Percentiles rank a stretch among this genome's conserved stretches.
phyloP scores from a whole-genome alignment of 2,329 filamentous ascomycete genomes.

The Chaetomiaceae sp. region DNA sequence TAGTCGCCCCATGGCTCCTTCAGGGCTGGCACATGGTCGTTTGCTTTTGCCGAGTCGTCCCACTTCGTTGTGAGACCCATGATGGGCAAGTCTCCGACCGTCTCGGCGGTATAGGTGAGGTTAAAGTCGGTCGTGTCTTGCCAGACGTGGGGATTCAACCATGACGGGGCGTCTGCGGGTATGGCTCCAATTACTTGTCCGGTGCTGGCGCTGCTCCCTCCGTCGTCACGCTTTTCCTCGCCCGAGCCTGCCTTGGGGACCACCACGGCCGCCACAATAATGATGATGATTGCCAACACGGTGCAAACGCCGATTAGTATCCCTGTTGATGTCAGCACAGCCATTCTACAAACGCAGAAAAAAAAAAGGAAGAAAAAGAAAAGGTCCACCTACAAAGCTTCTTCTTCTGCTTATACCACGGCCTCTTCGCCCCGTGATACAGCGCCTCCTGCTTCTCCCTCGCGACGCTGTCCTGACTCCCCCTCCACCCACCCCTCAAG shows the following conservation, averaged over 20 bases:
- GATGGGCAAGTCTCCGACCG: constrained; percentile 78
- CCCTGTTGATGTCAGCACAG: constrained; percentile 36
- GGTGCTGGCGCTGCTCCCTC: constrained; percentile 31
- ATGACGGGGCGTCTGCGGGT: constrained; percentile 63
- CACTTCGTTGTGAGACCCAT: constrained; percentile 84
- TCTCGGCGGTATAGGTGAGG: constrained; percentile 81
- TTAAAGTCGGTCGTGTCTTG: constrained; percentile 89
- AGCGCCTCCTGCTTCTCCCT: constrained; percentile 45
- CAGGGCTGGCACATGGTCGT: constrained; percentile 73
- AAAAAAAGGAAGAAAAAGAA: no score
- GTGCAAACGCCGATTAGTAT: constrained; percentile 49
- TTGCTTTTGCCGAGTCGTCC: constrained; percentile 77
- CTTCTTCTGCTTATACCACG: constrained; percentile 46
- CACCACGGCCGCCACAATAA: constrained; percentile 63
- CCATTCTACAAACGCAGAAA: no score
- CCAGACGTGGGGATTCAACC: constrained; percentile 88
- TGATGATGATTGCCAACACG: constrained; percentile 56
- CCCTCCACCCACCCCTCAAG: constrained; percentile 28
- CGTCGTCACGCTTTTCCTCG: constrained; percentile 26
- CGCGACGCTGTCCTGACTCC: constrained; percentile 43
- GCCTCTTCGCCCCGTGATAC: constrained; percentile 40
- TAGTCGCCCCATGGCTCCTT: constrained; percentile 74
- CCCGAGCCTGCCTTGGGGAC: constrained; percentile 53
- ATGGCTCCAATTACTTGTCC: constrained; percentile 49
- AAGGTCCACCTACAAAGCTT: constrained; percentile 50